phyloP scores from a whole-genome alignment of 1,284 basidiomycete species.

The Tilletiaria anomala region DNA sequence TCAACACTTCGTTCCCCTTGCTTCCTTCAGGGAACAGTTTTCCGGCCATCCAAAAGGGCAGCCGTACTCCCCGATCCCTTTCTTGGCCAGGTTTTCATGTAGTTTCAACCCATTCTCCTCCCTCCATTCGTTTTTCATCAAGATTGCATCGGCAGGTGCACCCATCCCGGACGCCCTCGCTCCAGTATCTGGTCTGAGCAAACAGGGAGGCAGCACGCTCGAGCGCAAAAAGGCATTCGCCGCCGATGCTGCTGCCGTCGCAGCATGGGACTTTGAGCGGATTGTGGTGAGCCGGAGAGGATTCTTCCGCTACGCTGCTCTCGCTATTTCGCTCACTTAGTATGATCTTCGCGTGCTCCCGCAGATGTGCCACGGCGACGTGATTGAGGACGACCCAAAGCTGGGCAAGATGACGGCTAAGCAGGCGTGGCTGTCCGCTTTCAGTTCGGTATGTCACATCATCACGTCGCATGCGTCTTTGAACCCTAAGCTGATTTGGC shows the following conservation, averaged over 20 bases:
- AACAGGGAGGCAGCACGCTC: slow-evolving; percentile 35
- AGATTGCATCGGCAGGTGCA: slow-evolving; percentile 9
- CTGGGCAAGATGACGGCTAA: slow-evolving; percentile 43
- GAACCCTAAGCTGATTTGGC: no score
- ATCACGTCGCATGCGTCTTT: no score
- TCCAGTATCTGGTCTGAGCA: neutral
- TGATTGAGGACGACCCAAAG: slow-evolving; percentile 56
- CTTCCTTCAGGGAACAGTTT: slow-evolving; percentile 8
- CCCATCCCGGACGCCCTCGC: slow-evolving; percentile 8
- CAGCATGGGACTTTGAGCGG: slow-evolving; percentile 68
- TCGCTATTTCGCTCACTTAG: no score
- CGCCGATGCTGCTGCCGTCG: slow-evolving; percentile 52
- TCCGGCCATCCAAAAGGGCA: slow-evolving; percentile 11
- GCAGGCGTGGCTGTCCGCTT: slow-evolving; percentile 48
- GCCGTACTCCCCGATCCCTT: slow-evolving; percentile 21
- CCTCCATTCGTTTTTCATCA: slow-evolving; percentile 20
- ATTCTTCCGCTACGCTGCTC: no score
- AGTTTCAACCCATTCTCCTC: slow-evolving; percentile 5
- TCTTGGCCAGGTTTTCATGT: slow-evolving; percentile 8
- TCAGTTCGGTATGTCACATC: slow-evolving; percentile 14
- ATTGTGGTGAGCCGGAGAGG: no score
- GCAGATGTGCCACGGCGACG: slow-evolving; percentile 83
- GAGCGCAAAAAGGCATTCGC: slow-evolving; percentile 23
- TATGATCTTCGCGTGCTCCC: no score
- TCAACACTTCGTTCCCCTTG: no score